These are phyloP conservation scores for Mortierella sp. DNA, from an alignment of 371 early-diverging fungal species.

Conservation along the genomic window DNA sequence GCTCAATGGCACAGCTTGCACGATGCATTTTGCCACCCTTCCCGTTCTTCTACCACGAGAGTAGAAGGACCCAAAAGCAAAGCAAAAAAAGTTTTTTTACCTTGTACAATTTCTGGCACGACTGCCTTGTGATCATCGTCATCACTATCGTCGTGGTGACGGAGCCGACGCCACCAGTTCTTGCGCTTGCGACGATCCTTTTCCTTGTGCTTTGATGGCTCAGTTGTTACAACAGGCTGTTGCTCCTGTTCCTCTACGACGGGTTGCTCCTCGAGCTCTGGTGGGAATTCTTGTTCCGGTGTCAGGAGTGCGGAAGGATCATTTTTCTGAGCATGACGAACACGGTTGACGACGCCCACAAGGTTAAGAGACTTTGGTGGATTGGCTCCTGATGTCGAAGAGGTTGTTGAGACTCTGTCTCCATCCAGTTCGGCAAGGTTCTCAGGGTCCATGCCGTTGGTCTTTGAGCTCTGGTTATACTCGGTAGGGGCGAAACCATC, in stretches of 20 bases:
- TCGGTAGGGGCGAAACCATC: slow-evolving; percentile 3
- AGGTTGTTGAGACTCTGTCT: background rate
- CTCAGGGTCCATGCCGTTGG: slow-evolving; percentile 30
- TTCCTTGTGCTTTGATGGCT: slow-evolving; percentile 8
- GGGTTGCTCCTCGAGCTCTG: slow-evolving; percentile 2
- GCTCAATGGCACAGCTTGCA: background rate
- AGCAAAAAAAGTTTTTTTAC: background rate
- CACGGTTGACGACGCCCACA: slow-evolving; percentile 35
- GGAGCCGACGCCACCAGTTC: slow-evolving; percentile 7
- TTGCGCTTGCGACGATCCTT: slow-evolving; percentile 34
- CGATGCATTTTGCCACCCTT: background rate
- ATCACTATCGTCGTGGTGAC: slow-evolving; percentile 1
- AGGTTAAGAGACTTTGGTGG: slow-evolving; percentile 19
- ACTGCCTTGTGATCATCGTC: background rate
- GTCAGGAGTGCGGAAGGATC: slow-evolving; percentile 9
- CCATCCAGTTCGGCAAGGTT: slow-evolving; percentile 34
- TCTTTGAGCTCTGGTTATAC: slow-evolving; percentile 27
- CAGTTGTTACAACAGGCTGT: background rate
- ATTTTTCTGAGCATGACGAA: slow-evolving; percentile 34
- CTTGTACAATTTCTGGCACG: background rate
- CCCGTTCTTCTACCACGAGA: no score
- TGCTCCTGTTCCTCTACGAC: background rate
- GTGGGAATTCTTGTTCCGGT: background rate
- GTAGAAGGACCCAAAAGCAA: background rate
- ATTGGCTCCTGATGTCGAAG: slow-evolving; percentile 7